These are phyloP conservation scores for Vinca major DNA, from an alignment of 305 asterid species.

Conservation along the genomic window DNA sequence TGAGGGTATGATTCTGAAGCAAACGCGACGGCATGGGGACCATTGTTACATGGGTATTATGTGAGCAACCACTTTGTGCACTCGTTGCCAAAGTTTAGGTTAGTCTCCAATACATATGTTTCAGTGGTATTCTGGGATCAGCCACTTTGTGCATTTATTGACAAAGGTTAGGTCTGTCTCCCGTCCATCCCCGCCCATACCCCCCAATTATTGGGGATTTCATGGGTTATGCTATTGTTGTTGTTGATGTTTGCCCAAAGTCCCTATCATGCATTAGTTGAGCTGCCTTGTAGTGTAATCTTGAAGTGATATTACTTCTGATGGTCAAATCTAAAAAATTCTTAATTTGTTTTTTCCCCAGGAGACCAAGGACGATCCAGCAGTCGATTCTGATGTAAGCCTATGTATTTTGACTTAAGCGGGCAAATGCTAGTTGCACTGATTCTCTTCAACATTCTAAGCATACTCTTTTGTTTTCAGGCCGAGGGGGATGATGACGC, in stretches of 20 bases:
- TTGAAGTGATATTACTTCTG: neutral
- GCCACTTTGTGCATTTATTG: too few species aligned
- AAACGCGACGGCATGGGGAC: too few species aligned
- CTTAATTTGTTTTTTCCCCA: constrained; percentile 19
- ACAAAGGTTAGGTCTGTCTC: too few species aligned
- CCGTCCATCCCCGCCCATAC: too few species aligned
- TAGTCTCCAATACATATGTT: too few species aligned
- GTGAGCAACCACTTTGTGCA: too few species aligned
- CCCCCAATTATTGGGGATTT: too few species aligned
- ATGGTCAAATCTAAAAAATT: neutral
- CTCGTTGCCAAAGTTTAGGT: too few species aligned
- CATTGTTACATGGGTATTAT: too few species aligned
- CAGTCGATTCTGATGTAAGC: constrained; percentile 72
- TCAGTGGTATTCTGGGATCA: too few species aligned
- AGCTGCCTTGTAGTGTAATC: neutral
- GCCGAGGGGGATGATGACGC: constrained; percentile 58
- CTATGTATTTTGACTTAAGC: neutral
- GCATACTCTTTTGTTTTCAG: constrained; percentile 27
- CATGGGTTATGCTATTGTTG: too few species aligned
- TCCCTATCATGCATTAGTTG: neutral
- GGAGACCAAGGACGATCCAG: constrained; percentile 67
- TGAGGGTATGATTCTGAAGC: too few species aligned
- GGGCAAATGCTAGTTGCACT: neutral
- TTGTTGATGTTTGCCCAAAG: neutral
- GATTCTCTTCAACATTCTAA: neutral